These are phyloP conservation scores for Sugiyamaella floridensis DNA, from an alignment of 805 yeast species.

Conservation along the genomic window DNA sequence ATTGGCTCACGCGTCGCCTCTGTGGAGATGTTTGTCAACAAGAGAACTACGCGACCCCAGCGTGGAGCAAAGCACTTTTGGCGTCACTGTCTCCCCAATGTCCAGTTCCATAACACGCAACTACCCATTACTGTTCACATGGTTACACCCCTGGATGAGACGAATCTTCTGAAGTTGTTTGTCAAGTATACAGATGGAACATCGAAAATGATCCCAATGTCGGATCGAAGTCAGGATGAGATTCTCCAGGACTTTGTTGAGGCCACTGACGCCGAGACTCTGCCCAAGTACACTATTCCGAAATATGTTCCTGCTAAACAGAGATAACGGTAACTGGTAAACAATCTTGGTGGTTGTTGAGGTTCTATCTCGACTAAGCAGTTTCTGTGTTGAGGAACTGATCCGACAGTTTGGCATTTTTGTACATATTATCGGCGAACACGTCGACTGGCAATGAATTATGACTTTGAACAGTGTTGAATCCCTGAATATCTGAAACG, in stretches of 20 bases:
- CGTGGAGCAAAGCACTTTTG: slow-evolving; percentile 52
- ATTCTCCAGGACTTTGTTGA: slow-evolving; percentile 53
- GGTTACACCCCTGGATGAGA: slow-evolving; percentile 2
- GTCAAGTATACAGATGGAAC: slow-evolving; percentile 29
- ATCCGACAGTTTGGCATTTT: too few species aligned
- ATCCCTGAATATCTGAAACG: too few species aligned
- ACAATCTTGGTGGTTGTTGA: not conserved
- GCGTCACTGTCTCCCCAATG: slow-evolving; percentile 65
- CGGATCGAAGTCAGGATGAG: slow-evolving; percentile 40
- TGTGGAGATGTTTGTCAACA: slow-evolving; percentile 22
- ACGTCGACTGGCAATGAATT: too few species aligned
- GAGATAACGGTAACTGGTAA: not conserved
- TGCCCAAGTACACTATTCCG: slow-evolving; percentile 38
- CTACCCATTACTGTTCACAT: slow-evolving; percentile 39
- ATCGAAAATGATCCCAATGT: slow-evolving; percentile 45
- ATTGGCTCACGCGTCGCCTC: slow-evolving; percentile 22
- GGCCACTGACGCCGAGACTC: slow-evolving; percentile 44
- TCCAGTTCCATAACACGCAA: slow-evolving; percentile 77
- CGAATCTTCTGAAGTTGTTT: not conserved
- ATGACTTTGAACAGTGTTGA: too few species aligned
- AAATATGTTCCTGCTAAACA: not conserved
- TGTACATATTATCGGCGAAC: too few species aligned
- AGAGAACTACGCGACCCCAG: slow-evolving; percentile 12
- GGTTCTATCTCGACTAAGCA: not conserved
- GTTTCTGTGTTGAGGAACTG: too few species aligned